Evolutionary conservation across 192 early-diverging fungal species (phyloP).

Genomic region (Podila epicladia): DNA sequence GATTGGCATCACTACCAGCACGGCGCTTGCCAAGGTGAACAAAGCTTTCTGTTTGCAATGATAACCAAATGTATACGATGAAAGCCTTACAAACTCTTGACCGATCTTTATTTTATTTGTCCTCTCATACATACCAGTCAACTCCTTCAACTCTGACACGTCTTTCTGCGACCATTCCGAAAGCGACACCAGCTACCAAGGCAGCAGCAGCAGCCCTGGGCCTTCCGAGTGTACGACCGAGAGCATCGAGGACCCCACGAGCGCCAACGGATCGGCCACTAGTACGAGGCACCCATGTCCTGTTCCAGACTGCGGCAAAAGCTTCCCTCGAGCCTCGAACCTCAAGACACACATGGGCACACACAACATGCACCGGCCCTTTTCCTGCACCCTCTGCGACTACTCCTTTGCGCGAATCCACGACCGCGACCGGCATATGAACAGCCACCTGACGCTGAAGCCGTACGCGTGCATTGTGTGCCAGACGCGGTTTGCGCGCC

Average conservation of each 20-base stretch:
- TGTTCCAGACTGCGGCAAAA: constrained; percentile 59
- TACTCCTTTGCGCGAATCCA: constrained; percentile 85
- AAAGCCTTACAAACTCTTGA: too few relatives aligned
- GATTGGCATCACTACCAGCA: too few relatives aligned
- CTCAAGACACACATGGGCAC: constrained; percentile 75
- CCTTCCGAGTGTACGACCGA: not conserved
- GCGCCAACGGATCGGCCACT: not conserved
- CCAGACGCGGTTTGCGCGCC: constrained; percentile 69
- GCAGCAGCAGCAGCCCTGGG: not conserved
- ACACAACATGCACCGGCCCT: constrained; percentile 72
- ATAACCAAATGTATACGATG: too few relatives aligned
- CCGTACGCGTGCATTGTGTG: constrained; percentile 75
- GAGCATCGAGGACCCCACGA: not conserved
- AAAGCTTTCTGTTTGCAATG: too few relatives aligned
- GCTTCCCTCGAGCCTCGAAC: constrained; percentile 76
- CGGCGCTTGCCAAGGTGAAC: too few relatives aligned
- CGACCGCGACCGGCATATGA: constrained; percentile 77
- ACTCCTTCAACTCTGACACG: too few relatives aligned
- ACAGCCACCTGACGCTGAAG: constrained; percentile 75
- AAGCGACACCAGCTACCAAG: not conserved
- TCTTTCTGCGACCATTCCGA: not conserved
- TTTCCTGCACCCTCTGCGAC: constrained; percentile 72
- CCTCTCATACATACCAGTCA: not conserved
- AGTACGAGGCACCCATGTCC: constrained; percentile 6
- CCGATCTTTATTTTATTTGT: too few relatives aligned